Conservation (phyloP, 2,329 filamentous ascomycete species). For the Claviceps fusiformis region DNA sequence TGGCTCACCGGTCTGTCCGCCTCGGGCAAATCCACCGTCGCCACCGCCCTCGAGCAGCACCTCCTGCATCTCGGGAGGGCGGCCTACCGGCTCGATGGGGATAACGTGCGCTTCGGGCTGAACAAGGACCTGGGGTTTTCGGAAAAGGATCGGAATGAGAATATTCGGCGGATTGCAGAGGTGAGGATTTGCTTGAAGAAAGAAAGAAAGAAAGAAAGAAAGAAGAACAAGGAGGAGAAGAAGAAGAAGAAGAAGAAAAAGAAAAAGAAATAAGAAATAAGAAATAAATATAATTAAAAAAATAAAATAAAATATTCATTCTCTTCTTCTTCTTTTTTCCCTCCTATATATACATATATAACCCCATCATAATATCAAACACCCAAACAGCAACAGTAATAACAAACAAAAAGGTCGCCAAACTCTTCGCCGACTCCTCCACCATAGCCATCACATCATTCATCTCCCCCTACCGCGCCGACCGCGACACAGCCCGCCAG, state of each 20-base stretch:
- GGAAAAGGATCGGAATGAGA: conserved; percentile 88
- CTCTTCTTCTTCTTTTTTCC: neutral
- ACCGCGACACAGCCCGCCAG: conserved; percentile 68
- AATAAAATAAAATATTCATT: too few species aligned
- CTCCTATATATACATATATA: neutral
- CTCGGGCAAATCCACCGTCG: conserved; percentile 93
- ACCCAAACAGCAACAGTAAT: neutral
- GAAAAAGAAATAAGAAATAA: too few species aligned
- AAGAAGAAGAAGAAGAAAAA: too few species aligned
- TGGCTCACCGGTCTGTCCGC: conserved; percentile 97
- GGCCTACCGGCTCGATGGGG: conserved; percentile 90
- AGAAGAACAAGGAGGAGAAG: too few species aligned
- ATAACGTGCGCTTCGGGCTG: conserved; percentile 95
- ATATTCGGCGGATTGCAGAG: conserved; percentile 92
- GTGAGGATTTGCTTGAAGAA: conserved; percentile 14
- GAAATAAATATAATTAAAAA: too few species aligned
- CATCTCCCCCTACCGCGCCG: conserved; percentile 86
- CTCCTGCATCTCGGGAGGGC: conserved; percentile 71
- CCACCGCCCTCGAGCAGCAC: conserved; percentile 92
- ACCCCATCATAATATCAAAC: too few species aligned
- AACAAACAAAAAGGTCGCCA: conserved; percentile 51
- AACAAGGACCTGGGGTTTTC: conserved; percentile 97
- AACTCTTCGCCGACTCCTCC: conserved; percentile 85
- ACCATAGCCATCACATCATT: conserved; percentile 88
- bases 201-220: too few species aligned